phyloP scores from a whole-genome alignment of 78 protist genomes.

The Dictyostelium brefeldianum region DNA sequence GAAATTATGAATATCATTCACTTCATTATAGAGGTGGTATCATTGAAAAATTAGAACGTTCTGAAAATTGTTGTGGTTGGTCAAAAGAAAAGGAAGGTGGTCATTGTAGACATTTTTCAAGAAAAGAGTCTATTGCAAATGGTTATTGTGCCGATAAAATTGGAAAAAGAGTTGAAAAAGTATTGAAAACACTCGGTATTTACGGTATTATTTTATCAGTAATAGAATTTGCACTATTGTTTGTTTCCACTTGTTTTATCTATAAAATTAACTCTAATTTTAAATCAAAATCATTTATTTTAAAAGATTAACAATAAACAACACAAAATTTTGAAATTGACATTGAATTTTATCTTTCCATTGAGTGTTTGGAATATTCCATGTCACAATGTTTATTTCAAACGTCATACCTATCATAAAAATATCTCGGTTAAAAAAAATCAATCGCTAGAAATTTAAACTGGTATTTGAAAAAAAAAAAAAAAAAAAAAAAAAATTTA shows the following conservation, averaged over 20 bases:
- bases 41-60: neutral
- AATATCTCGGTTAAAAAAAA: too few relatives aligned
- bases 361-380: too few relatives aligned
- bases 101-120: neutral
- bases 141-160: neutral
- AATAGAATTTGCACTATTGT: neutral
- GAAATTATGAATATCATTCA: neutral
- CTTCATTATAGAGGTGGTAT: neutral
- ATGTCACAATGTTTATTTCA: too few relatives aligned
- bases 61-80: neutral
- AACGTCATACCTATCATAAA: too few relatives aligned
- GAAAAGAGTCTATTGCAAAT: neutral
- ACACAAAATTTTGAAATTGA: neutral
- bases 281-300: conserved; percentile 9
- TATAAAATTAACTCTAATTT: neutral
- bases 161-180: neutral
- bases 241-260: neutral
- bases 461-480: too few relatives aligned
- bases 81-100: conserved; percentile 2
- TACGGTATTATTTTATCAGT: neutral
- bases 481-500: too few relatives aligned
- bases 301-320: neutral
- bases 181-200: neutral
- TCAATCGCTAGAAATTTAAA: too few relatives aligned
- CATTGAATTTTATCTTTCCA: too few relatives aligned